A percentile compares a stretch with the other conserved stretches of the same genome.
Evolutionary conservation across 371 early-diverging fungal genomes (phyloP).

Genomic region (Catenaria anguillulae): DNA sequence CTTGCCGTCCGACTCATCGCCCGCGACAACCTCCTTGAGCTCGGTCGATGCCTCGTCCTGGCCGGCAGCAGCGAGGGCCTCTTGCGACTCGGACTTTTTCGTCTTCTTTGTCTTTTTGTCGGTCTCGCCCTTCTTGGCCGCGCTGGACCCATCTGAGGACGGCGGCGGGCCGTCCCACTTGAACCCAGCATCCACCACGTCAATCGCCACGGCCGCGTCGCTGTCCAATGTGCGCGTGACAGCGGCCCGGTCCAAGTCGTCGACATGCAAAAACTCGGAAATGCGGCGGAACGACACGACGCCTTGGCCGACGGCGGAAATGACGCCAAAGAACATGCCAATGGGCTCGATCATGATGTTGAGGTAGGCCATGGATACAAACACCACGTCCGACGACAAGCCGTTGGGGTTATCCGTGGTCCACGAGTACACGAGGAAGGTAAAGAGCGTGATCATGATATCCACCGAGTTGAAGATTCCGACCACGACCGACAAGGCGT

Average conservation of each 20-base stretch:
- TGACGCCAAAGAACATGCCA: constrained; percentile 49
- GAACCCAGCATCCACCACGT: background rate
- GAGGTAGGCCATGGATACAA: constrained; percentile 77
- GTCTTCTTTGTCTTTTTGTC: too few species aligned
- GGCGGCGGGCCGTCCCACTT: background rate
- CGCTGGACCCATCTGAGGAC: too few species aligned
- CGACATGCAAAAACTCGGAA: constrained; percentile 48
- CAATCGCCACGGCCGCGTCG: background rate
- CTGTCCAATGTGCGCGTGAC: background rate
- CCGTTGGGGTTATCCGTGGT: background rate
- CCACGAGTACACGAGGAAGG: background rate
- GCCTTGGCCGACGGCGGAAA: constrained; percentile 58
- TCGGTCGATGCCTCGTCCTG: constrained; percentile 3
- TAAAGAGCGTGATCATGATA: background rate
- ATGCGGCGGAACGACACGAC: constrained; percentile 67
- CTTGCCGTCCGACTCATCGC: constrained; percentile 18
- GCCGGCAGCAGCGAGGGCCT: too few species aligned
- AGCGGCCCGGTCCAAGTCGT: constrained; percentile 42
- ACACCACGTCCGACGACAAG: constrained; percentile 59
- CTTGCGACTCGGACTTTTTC: too few species aligned
- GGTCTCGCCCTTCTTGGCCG: too few species aligned
- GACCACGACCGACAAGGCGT: background rate
- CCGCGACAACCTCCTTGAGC: background rate
- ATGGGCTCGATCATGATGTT: constrained; percentile 86
- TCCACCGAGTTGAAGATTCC: background rate